Base-by-base conservation (phyloP, 768 basidiomycete species). In the Termitomyces sp. region DNA sequence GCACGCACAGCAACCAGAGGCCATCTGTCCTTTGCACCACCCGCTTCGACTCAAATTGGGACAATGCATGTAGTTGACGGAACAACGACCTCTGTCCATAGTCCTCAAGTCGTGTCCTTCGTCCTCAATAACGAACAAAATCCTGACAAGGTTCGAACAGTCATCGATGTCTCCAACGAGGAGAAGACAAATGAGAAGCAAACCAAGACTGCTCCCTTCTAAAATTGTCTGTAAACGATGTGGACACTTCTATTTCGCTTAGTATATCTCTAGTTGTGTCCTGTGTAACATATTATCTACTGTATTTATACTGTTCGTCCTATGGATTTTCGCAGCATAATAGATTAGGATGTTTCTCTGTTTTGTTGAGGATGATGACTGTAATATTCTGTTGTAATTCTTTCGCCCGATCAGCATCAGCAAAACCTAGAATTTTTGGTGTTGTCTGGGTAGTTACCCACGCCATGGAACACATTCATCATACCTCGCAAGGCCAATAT, bases 1-100 rank as follows among this genome's bases (percentile, higher is more conserved):
- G 48, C 50, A 46, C 60, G 60, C 53, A 3, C 56, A n/a, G 60
- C 56, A 43, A 61, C 60, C 2, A 38, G 32, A 40, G 56, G 56
- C 8, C 41, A 61, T 46, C 60, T 61, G 16, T 36, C 49, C 7
- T 61, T 61, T 18, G 60, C 60, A 16, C 47, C 18, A 10, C 33
- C 52, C 1, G 52, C 33, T 10, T 58, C 60, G 9, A 61, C 60
- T 18, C 58, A 58, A 5, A n/a, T 48, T 32, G 54, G 54, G 16
- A 48, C 55, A 28, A 20, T 26, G 24, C 52, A 57, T 32, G 30
- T 33, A 22, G n/a, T 52, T 36, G 48, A 51, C 18, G 56, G 40
- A 36, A 52, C 53, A 4, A 22, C 41, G 13, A 32, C 44, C 24
- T 56, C 50, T 5, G 41, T 28, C 14, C 46, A 54, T 16, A 56